These are phyloP conservation scores for Kuraishia borneana DNA, from an alignment of 805 yeast species.

Conservation along the genomic window DNA sequence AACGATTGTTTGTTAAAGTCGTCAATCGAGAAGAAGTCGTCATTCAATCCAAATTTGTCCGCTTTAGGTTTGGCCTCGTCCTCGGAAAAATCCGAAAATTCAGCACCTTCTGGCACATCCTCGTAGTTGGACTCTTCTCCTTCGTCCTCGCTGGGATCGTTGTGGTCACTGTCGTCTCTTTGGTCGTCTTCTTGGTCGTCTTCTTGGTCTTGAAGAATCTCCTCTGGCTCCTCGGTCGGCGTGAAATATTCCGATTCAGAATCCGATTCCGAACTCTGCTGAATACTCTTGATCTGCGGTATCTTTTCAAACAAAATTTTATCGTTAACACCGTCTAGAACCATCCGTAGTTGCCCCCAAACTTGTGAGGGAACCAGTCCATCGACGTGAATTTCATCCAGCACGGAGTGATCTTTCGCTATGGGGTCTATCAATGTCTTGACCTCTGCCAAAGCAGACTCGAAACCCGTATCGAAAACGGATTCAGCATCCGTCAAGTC, in stretches of 20 bases:
- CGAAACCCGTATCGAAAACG: not conserved
- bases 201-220: conserved; percentile 14
- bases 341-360: conserved; percentile 86
- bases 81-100: conserved; percentile 9
- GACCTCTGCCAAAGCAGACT: conserved; percentile 18
- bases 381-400: conserved; percentile 74
- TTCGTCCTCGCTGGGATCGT: conserved; percentile 24
- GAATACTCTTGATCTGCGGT: conserved; percentile 32
- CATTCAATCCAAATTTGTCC: conserved; percentile 63
- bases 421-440: conserved; percentile 51
- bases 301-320: conserved; percentile 45
- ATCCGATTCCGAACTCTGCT: conserved; percentile 15
- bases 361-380: conserved; percentile 88
- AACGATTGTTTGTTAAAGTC: conserved; percentile 71
- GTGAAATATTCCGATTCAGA: conserved; percentile 13
- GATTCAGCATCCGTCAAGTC: too few relatives aligned
- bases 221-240: conserved; percentile 16
- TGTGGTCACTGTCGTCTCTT: conserved; percentile 17
- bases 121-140: conserved; percentile 14
- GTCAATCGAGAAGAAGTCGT: conserved; percentile 75
- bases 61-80: conserved; percentile 18
- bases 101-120: conserved; percentile 17
- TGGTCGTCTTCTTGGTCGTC: conserved; percentile 17
- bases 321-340: conserved; percentile 69
- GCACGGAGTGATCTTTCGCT: conserved; percentile 33